These are phyloP conservation scores for Corylus avellana DNA, from an alignment of 306 rosid genomes.

Conservation along the genomic window DNA sequence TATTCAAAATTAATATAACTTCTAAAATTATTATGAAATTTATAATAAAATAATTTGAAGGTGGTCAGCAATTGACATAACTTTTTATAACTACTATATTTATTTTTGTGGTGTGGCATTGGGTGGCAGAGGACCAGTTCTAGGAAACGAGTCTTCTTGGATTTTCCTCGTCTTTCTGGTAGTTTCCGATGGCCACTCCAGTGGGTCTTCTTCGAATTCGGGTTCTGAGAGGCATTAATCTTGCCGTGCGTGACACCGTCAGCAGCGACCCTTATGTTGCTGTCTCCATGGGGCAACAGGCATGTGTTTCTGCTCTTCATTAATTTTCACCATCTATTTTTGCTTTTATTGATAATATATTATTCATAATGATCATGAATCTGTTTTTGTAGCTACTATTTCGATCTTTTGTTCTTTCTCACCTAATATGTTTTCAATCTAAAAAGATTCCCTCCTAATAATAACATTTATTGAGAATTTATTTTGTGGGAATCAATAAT, in stretches of 20 bases:
- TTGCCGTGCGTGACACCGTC: conserved; percentile 66
- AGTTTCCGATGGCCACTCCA: conserved; percentile 38
- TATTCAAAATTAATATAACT: too few species aligned
- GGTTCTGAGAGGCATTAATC: conserved; percentile 58
- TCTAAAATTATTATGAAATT: too few species aligned
- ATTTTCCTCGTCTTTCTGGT: background rate
- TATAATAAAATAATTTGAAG: too few species aligned
- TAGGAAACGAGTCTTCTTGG: background rate
- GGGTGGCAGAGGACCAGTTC: too few species aligned
- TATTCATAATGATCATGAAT: background rate
- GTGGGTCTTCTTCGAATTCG: conserved; percentile 77
- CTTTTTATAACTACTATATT: too few species aligned
- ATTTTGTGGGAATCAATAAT: background rate
- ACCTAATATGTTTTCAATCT: background rate
- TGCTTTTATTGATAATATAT: background rate
- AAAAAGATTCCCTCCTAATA: background rate
- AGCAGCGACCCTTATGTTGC: conserved; percentile 82
- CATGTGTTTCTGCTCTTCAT: background rate
- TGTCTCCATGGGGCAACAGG: conserved; percentile 56
- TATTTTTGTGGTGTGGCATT: too few species aligned
- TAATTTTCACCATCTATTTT: background rate
- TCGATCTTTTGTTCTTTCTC: background rate
- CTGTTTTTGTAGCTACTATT: background rate
- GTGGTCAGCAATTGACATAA: too few species aligned
- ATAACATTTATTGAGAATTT: too few species aligned